Conservation (phyloP, 1,139 yeast species). For the Wickerhamomyces sp. region DNA sequence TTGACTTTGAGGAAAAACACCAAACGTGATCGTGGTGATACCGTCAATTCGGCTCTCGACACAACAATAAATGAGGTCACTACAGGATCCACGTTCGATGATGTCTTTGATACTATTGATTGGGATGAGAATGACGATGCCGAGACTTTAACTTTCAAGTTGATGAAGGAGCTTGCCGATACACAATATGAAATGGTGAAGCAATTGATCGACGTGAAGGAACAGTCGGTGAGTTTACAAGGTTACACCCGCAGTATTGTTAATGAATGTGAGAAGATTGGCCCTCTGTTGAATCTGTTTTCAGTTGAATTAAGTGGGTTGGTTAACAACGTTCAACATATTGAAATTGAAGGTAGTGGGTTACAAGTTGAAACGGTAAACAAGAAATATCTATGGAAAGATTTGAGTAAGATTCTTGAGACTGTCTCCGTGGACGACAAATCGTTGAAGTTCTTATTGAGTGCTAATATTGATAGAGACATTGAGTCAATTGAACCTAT, state of each 20-base stretch:
- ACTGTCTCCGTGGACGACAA: slow-evolving; percentile 62
- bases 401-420: slow-evolving; percentile 59
- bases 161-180: slow-evolving; percentile 46
- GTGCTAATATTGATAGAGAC: slow-evolving; percentile 46
- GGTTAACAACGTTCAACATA: slow-evolving; percentile 60
- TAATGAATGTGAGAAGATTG: slow-evolving; percentile 61
- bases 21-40: slow-evolving; percentile 17
- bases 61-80: slow-evolving; percentile 8
- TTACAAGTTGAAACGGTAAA: slow-evolving; percentile 81
- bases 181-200: slow-evolving; percentile 46
- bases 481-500: slow-evolving; percentile 51
- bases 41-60: slow-evolving; percentile 20
- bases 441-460: slow-evolving; percentile 45
- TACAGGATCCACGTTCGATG: slow-evolving; percentile 33
- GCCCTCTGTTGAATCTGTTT: slow-evolving; percentile 47
- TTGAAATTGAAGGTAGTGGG: slow-evolving; percentile 77
- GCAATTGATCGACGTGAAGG: slow-evolving; percentile 35
- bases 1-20: slow-evolving; percentile 4
- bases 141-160: slow-evolving; percentile 47
- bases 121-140: slow-evolving; percentile 71
- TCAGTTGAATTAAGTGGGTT: slow-evolving; percentile 57
- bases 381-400: slow-evolving; percentile 67
- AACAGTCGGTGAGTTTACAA: slow-evolving; percentile 37
- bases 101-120: slow-evolving; percentile 65
- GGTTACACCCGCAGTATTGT: slow-evolving; percentile 39